phyloP scores from a whole-genome alignment of 169 alveolate genomes.

The Prorocentrum cordatum region DNA sequence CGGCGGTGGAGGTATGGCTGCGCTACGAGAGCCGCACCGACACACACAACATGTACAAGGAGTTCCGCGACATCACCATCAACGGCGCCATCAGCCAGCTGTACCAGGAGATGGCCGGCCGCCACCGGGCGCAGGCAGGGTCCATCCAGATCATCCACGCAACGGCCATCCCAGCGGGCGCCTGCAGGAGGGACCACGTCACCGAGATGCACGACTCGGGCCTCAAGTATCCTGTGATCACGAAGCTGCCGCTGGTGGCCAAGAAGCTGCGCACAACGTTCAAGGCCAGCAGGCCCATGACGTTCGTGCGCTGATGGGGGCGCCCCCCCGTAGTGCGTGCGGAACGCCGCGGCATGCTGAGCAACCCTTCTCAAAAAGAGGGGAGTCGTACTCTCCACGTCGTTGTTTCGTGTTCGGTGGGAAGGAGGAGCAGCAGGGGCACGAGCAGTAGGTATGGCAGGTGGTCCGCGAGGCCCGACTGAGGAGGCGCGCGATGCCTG shows the following conservation, averaged over 20 bases:
- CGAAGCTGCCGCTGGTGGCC: slow-evolving; percentile 35
- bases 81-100: slow-evolving; percentile 95
- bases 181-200: slow-evolving; percentile 61
- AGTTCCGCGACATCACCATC: slow-evolving; percentile 92
- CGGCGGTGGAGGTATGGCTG: too few species aligned
- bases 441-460: too few species aligned
- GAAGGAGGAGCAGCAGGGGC: too few species aligned
- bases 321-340: too few species aligned
- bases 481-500: too few species aligned
- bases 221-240: slow-evolving; percentile 34
- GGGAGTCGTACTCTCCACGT: too few species aligned
- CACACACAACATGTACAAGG: slow-evolving; percentile 97
- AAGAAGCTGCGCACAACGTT: slow-evolving; percentile 66
- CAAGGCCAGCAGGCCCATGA: too few species aligned
- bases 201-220: not conserved
- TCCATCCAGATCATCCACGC: slow-evolving; percentile 67
- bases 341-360: too few species aligned
- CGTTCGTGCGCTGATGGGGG: too few species aligned
- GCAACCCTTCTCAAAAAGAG: too few species aligned
- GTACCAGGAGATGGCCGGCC: slow-evolving; percentile 77
- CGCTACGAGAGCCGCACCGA: slow-evolving; percentile 96
- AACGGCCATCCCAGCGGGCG: slow-evolving; percentile 14
- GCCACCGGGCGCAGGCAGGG: slow-evolving; percentile 67
- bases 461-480: too few species aligned
- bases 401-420: too few species aligned